Evolutionary conservation across 2,329 filamentous ascomycete species (phyloP), one percentile per base, ranked within the genome.

Genomic region (Hirsutella rhossiliensis): DNA sequence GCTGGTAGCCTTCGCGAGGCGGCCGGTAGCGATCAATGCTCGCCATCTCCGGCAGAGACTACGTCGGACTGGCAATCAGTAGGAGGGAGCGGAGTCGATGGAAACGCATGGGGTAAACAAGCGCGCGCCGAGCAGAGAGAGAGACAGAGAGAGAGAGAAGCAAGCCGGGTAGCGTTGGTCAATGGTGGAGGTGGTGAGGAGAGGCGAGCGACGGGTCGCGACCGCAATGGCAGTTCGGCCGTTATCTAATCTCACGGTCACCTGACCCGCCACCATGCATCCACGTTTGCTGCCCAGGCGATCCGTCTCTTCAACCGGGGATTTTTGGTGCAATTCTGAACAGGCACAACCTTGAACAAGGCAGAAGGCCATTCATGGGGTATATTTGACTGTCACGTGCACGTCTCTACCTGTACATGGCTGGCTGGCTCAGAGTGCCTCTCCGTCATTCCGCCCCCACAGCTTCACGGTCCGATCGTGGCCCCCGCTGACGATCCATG

Each of bases 391-490:
- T n/a, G n/a, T n/a, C n/a, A n/a, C n/a, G n/a, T n/a, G n/a, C n/a
- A n/a, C n/a, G n/a, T n/a, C n/a, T n/a, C n/a, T n/a, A n/a, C n/a
- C n/a, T n/a, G n/a, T n/a, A n/a, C n/a, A n/a, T n/a, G n/a, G n/a
- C n/a, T n/a, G n/a, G n/a, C 20, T 44, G 40, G n/a, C 38, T 57
- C 52, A 77, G 29, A 76, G 52, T 20, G 65, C 65, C 52, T 81
- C 71, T 45, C 75, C 75, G 58, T 87, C 85, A 51, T 95, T 90
- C 50, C 88, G 78, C 5, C 87, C 87, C 92, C 92, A 98, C 3
- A 98, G 71, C 69, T 98, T 98, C 42, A 97, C 86, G 2, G 90
- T 97, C 43, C 89, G 77, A 63, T 98, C 92, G 59, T 95, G 87
- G 3, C 92, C 89, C 52, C 87, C 88, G 60, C 88, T 96, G 20